Evolutionary conservation across 495 filamentous ascomycete species (phyloP).

Genomic region (Penicillium waksmanii): DNA sequence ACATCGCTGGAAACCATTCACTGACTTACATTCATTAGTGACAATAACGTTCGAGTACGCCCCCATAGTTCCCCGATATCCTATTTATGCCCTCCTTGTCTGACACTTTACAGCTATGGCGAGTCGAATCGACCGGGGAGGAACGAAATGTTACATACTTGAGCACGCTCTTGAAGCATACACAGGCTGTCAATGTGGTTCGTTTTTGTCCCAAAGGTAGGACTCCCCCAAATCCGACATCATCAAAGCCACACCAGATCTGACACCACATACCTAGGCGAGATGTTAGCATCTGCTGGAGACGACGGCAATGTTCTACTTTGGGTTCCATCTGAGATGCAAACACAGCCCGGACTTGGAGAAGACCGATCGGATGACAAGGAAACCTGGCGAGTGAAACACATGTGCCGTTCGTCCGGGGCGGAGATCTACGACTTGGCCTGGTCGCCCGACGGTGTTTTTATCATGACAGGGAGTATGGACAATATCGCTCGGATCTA

Average conservation of each 20-base stretch:
- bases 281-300: slow-evolving; percentile 90
- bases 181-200: slow-evolving; percentile 97
- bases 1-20: not conserved
- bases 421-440: slow-evolving; percentile 97
- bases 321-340: slow-evolving; percentile 87
- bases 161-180: slow-evolving; percentile 88
- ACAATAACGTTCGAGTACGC: slow-evolving; percentile 94
- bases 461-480: slow-evolving; percentile 99
- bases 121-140: slow-evolving; percentile 82
- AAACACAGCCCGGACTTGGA: slow-evolving; percentile 67
- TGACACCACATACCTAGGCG: slow-evolving; percentile 59
- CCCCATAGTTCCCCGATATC: slow-evolving; percentile 20
- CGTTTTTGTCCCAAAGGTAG: slow-evolving; percentile 90
- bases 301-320: slow-evolving; percentile 96
- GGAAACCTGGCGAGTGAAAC: slow-evolving; percentile 94
- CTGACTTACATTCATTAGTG: slow-evolving; percentile 49
- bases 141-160: slow-evolving; percentile 87
- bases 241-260: slow-evolving; percentile 18
- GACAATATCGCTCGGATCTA: slow-evolving; percentile 98
- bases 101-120: slow-evolving; percentile 75
- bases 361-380: slow-evolving; percentile 89
- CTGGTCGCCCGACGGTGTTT: slow-evolving; percentile 95
- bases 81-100: slow-evolving; percentile 23
- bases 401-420: slow-evolving; percentile 92
- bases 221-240: not conserved